Base-by-base conservation (phyloP, 306 rosid species). In the Senna tora region DNA sequence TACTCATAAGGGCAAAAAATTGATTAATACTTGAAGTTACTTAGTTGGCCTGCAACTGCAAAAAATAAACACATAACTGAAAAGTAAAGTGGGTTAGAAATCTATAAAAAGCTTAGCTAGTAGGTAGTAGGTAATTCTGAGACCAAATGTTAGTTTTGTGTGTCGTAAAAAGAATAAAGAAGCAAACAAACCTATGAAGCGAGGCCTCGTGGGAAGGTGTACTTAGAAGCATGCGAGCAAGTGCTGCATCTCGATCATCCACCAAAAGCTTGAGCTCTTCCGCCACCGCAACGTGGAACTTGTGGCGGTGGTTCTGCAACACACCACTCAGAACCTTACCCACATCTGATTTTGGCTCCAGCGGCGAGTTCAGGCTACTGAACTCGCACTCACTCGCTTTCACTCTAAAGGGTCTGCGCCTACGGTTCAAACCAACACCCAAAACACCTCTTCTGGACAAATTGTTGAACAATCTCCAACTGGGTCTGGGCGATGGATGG, bases 221-320 rank as follows among this genome's bases (percentile, higher is more conserved):
- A 69, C 65, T 67, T 42, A 81, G 84, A 0, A 67, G 5, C 96
- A 82, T 76, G 22, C 96, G 97, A 72, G 81, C 46, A 47, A 69
- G 58, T 0, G 97, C 96, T 0, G 69, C 87, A 59, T 84, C 86
- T 17, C 95, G 92, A 32, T 89, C 91, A 76, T 87, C 85, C 4
- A 88, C 83, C 86, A 95, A 73, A 50, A 77, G 85, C 60, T 85
- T 86, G 7, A 95, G 79, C 75, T 91, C 93, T 43, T 95, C 90
- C 10, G 77, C 82, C 7, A 85, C 97, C 0, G 96, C 86, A 28
- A 88, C 81, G 53, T 88, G 91, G 57, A 95, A 95, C 77, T 89
- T 56, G 69, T 79, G 91, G 6, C 85, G 83, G 21, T 86, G 96
- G 50, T 92, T 89, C 79, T 79, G 97, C 81, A 92, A 33, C 20